Evolutionary conservation across 352 stramenopile genomes (phyloP), one percentile per base, ranked within the genome.

Genomic region (Pythium sukuiense): DNA sequence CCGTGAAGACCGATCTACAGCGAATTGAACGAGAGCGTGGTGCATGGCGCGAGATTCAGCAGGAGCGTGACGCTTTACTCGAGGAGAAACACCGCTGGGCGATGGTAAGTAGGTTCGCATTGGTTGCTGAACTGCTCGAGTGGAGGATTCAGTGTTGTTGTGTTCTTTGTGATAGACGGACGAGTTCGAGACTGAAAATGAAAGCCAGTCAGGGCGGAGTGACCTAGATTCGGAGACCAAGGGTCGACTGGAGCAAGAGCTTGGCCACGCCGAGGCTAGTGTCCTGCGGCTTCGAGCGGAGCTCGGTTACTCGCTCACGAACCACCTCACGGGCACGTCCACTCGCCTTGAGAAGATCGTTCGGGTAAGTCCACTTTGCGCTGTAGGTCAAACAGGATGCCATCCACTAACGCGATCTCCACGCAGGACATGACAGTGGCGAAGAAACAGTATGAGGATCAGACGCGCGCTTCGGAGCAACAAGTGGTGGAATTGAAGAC

Each of bases 21-120:
- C 83, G 86, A 32, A 86, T 93, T 64, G 79, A 91, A 54, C 74
- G 83, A 13, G 86, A 95, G 60, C 86, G 85, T 35, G 77, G 87
- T 26, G 82, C 80, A 32, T 95, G 86, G 86, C 72, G 81, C 29
- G 83, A 87, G 46, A 90, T 95, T 48, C 81, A 93, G 63, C 66
- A 76, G n/a, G 86, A 95, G 61, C 77, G 86, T 9, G 86, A 95
- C 61, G 84, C 79, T 11, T 59, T 95, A 14, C 56, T 93, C 8
- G 81, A 93, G 67, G 86, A 95, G 72, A 95, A 95, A 53, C 86
- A 95, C 64, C 84, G 85, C 12, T 95, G 86, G 86, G 83, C 82
- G 32, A 87, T 90, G 83, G 83, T 91, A 63, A 20, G 72, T 65
- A 1, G 11, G 3, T 0, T 46, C n/a, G 6, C 5, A 9, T 16